Conservation (phyloP, 78 protist species). For the Dictyostelium firmibasis region DNA sequence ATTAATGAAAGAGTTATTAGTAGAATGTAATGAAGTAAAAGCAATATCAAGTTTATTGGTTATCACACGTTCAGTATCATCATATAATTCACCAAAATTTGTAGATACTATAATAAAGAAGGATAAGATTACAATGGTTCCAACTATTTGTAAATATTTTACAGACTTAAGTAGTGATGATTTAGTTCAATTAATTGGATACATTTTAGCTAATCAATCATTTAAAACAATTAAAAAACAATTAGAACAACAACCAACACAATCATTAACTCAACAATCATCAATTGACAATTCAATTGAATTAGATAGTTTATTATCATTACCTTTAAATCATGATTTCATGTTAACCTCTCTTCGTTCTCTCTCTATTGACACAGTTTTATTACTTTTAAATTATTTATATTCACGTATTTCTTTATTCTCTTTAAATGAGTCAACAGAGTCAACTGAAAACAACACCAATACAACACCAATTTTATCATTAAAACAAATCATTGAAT, state of each 20-base stretch:
- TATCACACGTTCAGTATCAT: slow-evolving; percentile 2
- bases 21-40: background rate
- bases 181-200: background rate
- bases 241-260: background rate
- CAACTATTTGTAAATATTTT: background rate
- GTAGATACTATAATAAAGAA: background rate
- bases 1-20: background rate
- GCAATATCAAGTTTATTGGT: background rate
- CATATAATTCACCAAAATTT: background rate
- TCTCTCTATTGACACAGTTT: background rate
- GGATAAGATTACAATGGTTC: background rate
- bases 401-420: slow-evolving; percentile 7
- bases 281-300: background rate
- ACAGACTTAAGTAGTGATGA: background rate
- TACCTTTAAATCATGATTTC: background rate
- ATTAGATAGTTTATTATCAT: background rate
- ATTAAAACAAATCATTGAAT: slow-evolving; percentile 18
- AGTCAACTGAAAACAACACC: background rate
- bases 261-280: background rate
- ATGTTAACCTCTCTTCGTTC: background rate
- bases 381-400: slow-evolving; percentile 2
- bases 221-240: background rate
- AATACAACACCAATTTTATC: background rate
- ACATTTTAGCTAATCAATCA: background rate
- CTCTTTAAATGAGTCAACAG: background rate